Evolutionary conservation across 768 basidiomycete genomes (phyloP).

Genomic region (Collybiopsis confluens): DNA sequence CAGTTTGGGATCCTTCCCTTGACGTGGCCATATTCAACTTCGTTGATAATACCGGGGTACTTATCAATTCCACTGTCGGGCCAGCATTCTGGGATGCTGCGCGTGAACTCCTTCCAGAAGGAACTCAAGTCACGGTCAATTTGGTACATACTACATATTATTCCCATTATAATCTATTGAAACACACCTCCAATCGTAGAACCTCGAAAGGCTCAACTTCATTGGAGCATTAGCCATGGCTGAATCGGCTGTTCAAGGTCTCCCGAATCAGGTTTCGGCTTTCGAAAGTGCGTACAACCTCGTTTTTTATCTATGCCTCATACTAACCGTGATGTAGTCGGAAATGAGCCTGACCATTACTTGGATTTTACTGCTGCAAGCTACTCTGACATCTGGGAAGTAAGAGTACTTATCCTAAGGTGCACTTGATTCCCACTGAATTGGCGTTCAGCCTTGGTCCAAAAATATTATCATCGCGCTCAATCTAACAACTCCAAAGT

Average conservation of each 20-base stretch:
- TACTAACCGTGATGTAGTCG: too few relatives aligned
- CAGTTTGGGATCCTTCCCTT: slow-evolving; percentile 41
- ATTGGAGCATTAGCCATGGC: slow-evolving; percentile 40
- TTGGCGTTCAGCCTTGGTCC: slow-evolving; percentile 37
- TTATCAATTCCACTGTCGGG: slow-evolving; percentile 49
- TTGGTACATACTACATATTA: slow-evolving; percentile 25
- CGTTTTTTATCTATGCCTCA: too few relatives aligned
- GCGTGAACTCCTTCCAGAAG: slow-evolving; percentile 34
- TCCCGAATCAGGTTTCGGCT: slow-evolving; percentile 34
- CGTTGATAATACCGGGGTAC: slow-evolving; percentile 35
- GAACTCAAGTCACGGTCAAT: slow-evolving; percentile 44
- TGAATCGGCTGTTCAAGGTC: slow-evolving; percentile 32
- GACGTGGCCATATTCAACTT: slow-evolving; percentile 38
- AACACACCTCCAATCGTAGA: too few relatives aligned
- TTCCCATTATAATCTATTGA: too few relatives aligned
- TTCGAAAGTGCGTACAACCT: slow-evolving; percentile 37
- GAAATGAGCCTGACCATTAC: slow-evolving; percentile 55
- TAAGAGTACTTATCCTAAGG: slow-evolving; percentile 15
- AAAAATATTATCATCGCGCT: slow-evolving; percentile 42
- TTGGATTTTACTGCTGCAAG: slow-evolving; percentile 35
- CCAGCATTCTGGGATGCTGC: slow-evolving; percentile 46
- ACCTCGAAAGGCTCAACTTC: slow-evolving; percentile 40
- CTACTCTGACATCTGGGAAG: slow-evolving; percentile 43
- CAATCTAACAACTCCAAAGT: slow-evolving; percentile 32
- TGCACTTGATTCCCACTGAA: not conserved